A percentile compares a stretch with the other conserved stretches of the same genome.
Conservation (phyloP, 345 rosid genomes). For the Abelmoschus esculentus region DNA sequence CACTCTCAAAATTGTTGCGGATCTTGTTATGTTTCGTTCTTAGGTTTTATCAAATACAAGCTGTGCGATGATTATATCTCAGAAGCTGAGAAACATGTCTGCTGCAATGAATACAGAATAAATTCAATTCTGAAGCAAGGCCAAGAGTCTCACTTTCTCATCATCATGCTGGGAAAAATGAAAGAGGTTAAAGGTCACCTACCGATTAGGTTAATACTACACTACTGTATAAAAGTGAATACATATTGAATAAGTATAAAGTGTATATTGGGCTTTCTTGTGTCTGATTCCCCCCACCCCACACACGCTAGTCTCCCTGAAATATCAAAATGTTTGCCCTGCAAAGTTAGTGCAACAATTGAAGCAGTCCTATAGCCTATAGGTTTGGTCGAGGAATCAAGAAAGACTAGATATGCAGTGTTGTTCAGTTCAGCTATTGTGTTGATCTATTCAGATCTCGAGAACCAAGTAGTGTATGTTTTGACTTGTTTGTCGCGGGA, state of each 20-base stretch:
- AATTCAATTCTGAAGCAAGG: slow-evolving; percentile 8
- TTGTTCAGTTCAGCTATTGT: too few relatives aligned
- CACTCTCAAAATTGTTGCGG: too few relatives aligned
- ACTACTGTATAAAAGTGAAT: neutral
- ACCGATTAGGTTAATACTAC: slow-evolving; percentile 27
- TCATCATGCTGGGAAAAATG: slow-evolving; percentile 13
- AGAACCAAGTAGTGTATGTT: too few relatives aligned
- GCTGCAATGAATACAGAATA: slow-evolving; percentile 85
- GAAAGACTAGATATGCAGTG: too few relatives aligned
- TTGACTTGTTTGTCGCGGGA: neutral
- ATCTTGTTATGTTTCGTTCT: too few relatives aligned
- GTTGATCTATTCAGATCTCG: too few relatives aligned
- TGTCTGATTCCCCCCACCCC: too few relatives aligned
- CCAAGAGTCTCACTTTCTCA: slow-evolving; percentile 6
- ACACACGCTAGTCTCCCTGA: neutral
- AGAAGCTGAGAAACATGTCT: slow-evolving; percentile 89
- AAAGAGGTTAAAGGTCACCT: slow-evolving; percentile 15
- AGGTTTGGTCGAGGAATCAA: neutral
- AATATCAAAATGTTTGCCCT: neutral
- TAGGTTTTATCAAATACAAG: too few relatives aligned
- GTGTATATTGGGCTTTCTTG: neutral
- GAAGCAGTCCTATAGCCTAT: neutral
- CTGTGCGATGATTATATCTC: slow-evolving; percentile 22
- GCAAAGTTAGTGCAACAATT: neutral
- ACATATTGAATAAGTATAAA: too few relatives aligned